phyloP scores from a whole-genome alignment of 495 filamentous ascomycete species.

The Penicillium pancosmium region DNA sequence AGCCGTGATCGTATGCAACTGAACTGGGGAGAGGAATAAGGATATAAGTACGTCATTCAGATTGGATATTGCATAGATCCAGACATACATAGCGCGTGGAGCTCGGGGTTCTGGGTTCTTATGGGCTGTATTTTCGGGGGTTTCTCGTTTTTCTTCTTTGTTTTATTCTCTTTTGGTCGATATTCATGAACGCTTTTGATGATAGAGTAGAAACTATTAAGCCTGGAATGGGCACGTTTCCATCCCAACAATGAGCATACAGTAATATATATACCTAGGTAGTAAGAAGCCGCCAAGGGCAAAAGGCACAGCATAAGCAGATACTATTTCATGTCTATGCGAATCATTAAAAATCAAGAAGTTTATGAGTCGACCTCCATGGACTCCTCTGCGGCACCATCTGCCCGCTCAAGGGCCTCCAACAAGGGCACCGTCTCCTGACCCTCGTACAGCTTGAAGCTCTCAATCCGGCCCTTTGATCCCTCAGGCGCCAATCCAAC shows the following conservation, averaged over 20 bases:
- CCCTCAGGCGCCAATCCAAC: conserved; percentile 64
- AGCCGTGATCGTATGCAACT: conserved; percentile 74
- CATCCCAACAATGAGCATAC: conserved; percentile 1
- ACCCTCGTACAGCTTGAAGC: conserved; percentile 91
- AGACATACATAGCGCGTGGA: neutral
- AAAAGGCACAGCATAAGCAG: conserved; percentile 27
- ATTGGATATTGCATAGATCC: neutral
- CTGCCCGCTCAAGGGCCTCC: conserved; percentile 71
- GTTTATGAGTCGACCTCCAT: conserved; percentile 85
- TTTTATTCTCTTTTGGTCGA: neutral
- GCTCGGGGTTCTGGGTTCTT: conserved; percentile 1
- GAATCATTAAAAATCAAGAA: conserved; percentile 28
- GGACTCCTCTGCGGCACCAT: conserved; percentile 64
- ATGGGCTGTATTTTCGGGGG: neutral
- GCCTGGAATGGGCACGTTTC: neutral
- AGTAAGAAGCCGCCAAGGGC: neutral
- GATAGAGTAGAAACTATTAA: conserved; percentile 3
- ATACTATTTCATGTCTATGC: conserved; percentile 45
- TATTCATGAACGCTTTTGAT: neutral
- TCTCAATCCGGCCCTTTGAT: conserved; percentile 60
- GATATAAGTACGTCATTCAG: neutral
- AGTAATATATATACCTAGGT: conserved; percentile 9
- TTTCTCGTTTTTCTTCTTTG: neutral
- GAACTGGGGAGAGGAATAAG: conserved; percentile 76
- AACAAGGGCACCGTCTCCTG: conserved; percentile 71